Percentiles rank a stretch among this genome's conserved stretches.
Conservation (phyloP, 768 basidiomycete genomes). For the Agaricus subrufescens region DNA sequence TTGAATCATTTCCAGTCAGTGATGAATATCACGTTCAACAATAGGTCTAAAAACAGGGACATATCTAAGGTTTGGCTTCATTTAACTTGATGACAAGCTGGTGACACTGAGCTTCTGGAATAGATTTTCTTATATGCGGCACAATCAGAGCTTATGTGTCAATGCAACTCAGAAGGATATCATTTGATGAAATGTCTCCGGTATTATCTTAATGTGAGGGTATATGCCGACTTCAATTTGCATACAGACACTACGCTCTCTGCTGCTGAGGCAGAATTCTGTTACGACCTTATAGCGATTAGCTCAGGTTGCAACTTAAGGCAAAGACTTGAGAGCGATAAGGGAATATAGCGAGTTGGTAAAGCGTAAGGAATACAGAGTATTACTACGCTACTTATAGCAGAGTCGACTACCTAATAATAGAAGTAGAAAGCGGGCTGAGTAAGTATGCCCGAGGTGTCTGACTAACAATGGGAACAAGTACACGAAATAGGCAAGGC, state of each 20-base stretch:
- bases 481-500: too few species aligned
- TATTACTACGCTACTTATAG: too few species aligned
- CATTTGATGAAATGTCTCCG: conserved; percentile 19
- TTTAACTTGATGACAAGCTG: not conserved
- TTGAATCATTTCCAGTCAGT: conserved; percentile 25
- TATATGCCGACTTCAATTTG: conserved; percentile 23
- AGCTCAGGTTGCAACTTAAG: too few species aligned
- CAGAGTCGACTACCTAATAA: too few species aligned
- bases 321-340: too few species aligned
- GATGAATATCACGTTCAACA: conserved; percentile 18
- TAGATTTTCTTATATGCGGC: not conserved
- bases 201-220: conserved; percentile 22
- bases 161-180: conserved; percentile 17
- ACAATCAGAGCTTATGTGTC: not conserved
- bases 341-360: too few species aligned
- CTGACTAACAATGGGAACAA: too few species aligned
- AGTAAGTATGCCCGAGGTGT: too few species aligned
- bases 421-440: too few species aligned
- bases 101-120: too few species aligned
- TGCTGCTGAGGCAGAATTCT: conserved; percentile 15
- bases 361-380: too few species aligned
- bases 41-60: conserved; percentile 27
- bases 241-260: conserved; percentile 27
- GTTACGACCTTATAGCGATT: too few species aligned
- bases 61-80: conserved; percentile 23